Conservation (phyloP, 345 rosid species). For the Euphorbia tirucalli region DNA sequence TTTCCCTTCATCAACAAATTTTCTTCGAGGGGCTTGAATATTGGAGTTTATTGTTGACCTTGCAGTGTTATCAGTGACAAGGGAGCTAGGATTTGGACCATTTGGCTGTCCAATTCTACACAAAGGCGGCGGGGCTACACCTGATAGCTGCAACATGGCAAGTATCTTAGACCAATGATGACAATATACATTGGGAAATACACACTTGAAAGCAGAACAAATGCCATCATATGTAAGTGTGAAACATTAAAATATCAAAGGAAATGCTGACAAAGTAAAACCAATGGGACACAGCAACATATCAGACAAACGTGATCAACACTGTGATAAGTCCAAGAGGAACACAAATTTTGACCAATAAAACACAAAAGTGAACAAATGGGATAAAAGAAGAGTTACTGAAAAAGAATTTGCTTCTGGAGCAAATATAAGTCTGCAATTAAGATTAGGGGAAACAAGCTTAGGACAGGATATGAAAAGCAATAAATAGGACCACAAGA, state of each 20-base stretch:
- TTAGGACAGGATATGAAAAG: not conserved
- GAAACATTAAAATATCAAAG: not conserved
- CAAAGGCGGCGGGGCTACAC: slow-evolving; percentile 88
- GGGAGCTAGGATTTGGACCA: slow-evolving; percentile 51
- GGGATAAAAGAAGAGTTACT: not conserved
- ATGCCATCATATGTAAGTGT: not conserved
- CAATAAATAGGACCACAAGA: not conserved
- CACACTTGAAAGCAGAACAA: not conserved
- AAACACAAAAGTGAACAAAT: not conserved
- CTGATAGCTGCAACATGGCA: slow-evolving; percentile 64
- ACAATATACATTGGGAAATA: slow-evolving; percentile 13
- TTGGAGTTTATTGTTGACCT: slow-evolving; percentile 74
- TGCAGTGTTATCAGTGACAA: slow-evolving; percentile 55
- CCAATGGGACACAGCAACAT: not conserved
- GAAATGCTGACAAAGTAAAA: not conserved
- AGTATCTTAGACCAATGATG: slow-evolving; percentile 4
- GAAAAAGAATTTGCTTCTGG: not conserved
- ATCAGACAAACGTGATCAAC: not conserved
- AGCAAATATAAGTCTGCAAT: no score
- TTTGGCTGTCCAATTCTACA: slow-evolving; percentile 74
- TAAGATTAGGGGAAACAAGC: not conserved
- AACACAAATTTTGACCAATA: not conserved
- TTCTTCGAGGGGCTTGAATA: slow-evolving; percentile 93
- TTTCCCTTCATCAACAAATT: slow-evolving; percentile 98
- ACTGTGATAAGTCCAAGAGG: not conserved